Evolutionary conservation across 768 basidiomycete genomes (phyloP).

Genomic region (Tephrocybe sp.): DNA sequence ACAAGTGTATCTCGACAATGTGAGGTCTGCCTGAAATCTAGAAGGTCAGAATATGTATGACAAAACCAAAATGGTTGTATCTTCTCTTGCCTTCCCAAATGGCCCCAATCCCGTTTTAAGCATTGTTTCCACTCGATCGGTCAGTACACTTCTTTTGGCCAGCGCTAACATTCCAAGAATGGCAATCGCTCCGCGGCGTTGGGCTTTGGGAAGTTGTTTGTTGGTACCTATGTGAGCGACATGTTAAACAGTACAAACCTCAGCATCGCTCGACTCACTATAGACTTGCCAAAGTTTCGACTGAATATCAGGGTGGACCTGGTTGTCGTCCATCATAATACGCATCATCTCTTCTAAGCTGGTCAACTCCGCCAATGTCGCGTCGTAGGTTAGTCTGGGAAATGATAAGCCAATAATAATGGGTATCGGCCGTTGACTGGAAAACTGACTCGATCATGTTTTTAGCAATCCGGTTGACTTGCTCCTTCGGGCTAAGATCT

Average conservation of each 20-base stretch:
- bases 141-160: slow-evolving; percentile 73
- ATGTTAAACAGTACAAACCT: not conserved
- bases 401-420: slow-evolving; percentile 1
- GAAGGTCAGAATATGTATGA: not conserved
- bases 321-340: slow-evolving; percentile 90
- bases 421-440: not conserved
- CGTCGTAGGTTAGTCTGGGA: slow-evolving; percentile 81
- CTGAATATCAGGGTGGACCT: slow-evolving; percentile 82
- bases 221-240: slow-evolving; percentile 57
- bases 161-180: slow-evolving; percentile 96
- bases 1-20: slow-evolving; percentile 91
- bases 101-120: slow-evolving; percentile 86
- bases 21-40: slow-evolving; percentile 69
- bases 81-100: slow-evolving; percentile 65
- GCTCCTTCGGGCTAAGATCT: slow-evolving; percentile 74
- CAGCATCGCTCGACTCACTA: slow-evolving; percentile 49
- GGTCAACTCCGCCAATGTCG: slow-evolving; percentile 92
- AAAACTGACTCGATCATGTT: slow-evolving; percentile 89
- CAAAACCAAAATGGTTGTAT: not conserved
- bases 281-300: slow-evolving; percentile 96
- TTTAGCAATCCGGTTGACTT: slow-evolving; percentile 90
- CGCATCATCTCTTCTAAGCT: slow-evolving; percentile 96
- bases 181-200: slow-evolving; percentile 93
- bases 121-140: slow-evolving; percentile 80
- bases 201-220: slow-evolving; percentile 72